Conservation (phyloP, 306 rosid genomes). For the Acacia confusa region DNA sequence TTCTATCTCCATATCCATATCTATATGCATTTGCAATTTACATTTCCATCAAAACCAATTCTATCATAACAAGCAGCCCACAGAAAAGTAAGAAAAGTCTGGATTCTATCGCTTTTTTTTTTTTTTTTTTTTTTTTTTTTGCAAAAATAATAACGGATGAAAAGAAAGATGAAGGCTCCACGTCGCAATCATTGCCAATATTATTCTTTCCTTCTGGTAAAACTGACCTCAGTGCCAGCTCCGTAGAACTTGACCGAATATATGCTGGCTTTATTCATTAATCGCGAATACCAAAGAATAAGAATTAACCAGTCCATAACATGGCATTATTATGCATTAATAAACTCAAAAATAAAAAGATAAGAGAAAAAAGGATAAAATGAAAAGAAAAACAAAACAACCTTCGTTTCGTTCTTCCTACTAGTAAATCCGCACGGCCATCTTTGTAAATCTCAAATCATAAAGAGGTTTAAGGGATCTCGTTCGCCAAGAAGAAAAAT, state of each 20-base stretch:
- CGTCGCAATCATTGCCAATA: slow-evolving; percentile 74
- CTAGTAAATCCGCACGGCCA: slow-evolving; percentile 2
- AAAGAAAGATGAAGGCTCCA: slow-evolving; percentile 45
- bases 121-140: not conserved
- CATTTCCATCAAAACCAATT: no score
- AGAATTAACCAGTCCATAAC: not conserved
- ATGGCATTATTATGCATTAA: not conserved
- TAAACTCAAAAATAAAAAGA: not conserved
- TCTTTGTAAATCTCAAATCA: slow-evolving; percentile 18
- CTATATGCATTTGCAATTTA: no score
- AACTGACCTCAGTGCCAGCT: slow-evolving; percentile 51
- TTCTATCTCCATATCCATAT: no score
- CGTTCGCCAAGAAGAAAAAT: not conserved
- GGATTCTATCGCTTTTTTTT: not conserved
- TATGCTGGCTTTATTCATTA: slow-evolving; percentile 42
- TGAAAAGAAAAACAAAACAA: not conserved
- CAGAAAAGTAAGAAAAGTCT: not conserved
- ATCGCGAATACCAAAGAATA: slow-evolving; percentile 33
- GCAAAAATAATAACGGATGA: not conserved
- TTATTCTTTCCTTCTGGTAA: slow-evolving; percentile 50
- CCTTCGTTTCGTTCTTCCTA: slow-evolving; percentile 11
- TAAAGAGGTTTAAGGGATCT: slow-evolving; percentile 5
- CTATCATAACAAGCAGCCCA: no score
- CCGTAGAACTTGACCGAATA: slow-evolving; percentile 49
- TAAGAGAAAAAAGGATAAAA: not conserved